These are phyloP conservation scores for Hordeum vulgare DNA, from an alignment of 176 grass and related monocot genomes.

Conservation along the genomic window MorexV3_pseudomolecules_assembly NC_058520.1:552389170-552389669, in stretches of 20 bases:
- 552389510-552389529: no score
- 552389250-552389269: background rate
- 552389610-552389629: no score
- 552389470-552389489: no score
- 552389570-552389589: no score
- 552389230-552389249: conserved; percentile 1
- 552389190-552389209: background rate
- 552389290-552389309: conserved; percentile 22
- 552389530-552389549: no score
- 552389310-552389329: background rate
- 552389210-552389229: conserved; percentile 26
- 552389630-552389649: no score
- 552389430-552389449: background rate
- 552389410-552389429: background rate
- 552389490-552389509: no score
- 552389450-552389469: no score
- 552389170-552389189: background rate
- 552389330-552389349: background rate
- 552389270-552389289: conserved; percentile 46
- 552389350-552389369: background rate
- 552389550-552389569: no score
- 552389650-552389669: no score
- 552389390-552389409: background rate
- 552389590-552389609: no score
- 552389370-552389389: background rate